These are phyloP conservation scores for Boletellus sp. DNA, from an alignment of 768 basidiomycete genomes.

Conservation along the genomic window DNA sequence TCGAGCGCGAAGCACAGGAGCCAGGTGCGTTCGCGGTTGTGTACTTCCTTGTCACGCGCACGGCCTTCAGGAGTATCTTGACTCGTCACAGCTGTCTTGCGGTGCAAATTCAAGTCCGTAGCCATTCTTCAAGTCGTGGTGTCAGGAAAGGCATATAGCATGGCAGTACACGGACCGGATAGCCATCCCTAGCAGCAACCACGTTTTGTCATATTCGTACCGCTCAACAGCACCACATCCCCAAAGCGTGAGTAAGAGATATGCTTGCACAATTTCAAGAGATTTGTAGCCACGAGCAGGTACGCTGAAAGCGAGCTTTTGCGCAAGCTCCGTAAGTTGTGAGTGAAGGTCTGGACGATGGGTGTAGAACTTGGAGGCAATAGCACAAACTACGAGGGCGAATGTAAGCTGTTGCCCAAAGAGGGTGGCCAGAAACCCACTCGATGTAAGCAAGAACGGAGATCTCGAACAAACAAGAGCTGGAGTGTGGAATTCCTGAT, in stretches of 20 bases:
- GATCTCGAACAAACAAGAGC: constrained; percentile 90
- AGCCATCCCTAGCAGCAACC: constrained; percentile 84
- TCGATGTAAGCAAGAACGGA: constrained; percentile 92
- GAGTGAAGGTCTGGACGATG: constrained; percentile 78
- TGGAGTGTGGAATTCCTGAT: constrained; percentile 89
- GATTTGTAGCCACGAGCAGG: constrained; percentile 87
- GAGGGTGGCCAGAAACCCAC: constrained; percentile 42
- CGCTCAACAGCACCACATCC: constrained; percentile 93
- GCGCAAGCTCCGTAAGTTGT: constrained; percentile 75
- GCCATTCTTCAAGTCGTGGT: constrained; percentile 63
- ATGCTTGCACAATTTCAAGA: constrained; percentile 95
- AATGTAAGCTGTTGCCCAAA: constrained; percentile 1
- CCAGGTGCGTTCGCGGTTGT: constrained; percentile 96
- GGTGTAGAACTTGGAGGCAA: constrained; percentile 86
- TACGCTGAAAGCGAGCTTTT: constrained; percentile 84
- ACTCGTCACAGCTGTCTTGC: constrained; percentile 62
- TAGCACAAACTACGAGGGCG: constrained; percentile 74
- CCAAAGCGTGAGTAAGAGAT: constrained; percentile 84
- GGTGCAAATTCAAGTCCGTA: constrained; percentile 92
- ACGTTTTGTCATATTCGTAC: constrained; percentile 95
- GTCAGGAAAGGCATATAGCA: constrained; percentile 8
- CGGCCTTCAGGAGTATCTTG: constrained; percentile 76
- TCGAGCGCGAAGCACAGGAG: constrained; percentile 83
- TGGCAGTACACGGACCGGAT: constrained; percentile 51
- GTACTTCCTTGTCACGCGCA: constrained; percentile 77